These are phyloP conservation scores for Lepidium africanum DNA, from an alignment of 345 rosid genomes.

Conservation along the genomic window DNA sequence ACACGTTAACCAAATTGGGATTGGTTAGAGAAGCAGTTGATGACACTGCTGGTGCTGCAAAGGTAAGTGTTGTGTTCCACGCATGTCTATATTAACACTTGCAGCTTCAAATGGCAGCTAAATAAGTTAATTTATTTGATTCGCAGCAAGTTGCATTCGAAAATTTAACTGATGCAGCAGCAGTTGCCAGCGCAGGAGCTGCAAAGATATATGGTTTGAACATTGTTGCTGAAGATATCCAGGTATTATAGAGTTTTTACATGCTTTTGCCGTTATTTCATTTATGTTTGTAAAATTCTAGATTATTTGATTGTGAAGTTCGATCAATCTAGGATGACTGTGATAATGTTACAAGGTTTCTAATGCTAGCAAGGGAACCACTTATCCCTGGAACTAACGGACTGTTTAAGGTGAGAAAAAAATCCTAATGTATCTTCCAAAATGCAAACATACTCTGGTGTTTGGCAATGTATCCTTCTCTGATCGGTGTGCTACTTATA, in stretches of 20 bases:
- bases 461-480: neutral
- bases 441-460: neutral
- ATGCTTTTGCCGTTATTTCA: neutral
- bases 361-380: constrained; percentile 98
- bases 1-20: constrained; percentile 72
- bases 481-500: constrained; percentile 3
- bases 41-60: constrained; percentile 98
- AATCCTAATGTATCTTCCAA: neutral
- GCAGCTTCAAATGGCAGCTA: neutral
- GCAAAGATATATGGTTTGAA: constrained; percentile 76
- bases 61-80: constrained; percentile 37
- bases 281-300: neutral
- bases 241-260: constrained; percentile 43
- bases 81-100: neutral
- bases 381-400: constrained; percentile 79
- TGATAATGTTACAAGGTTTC: constrained; percentile 86
- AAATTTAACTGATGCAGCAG: constrained; percentile 62
- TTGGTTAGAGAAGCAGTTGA: constrained; percentile 87
- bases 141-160: constrained; percentile 62
- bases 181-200: constrained; percentile 90
- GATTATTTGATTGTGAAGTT: constrained; percentile 17
- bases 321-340: constrained; percentile 56
- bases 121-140: neutral
- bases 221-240: constrained; percentile 86
- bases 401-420: constrained; percentile 82